phyloP scores from a whole-genome alignment of 2,329 filamentous ascomycete species.

The Xylariaceae sp. region DNA sequence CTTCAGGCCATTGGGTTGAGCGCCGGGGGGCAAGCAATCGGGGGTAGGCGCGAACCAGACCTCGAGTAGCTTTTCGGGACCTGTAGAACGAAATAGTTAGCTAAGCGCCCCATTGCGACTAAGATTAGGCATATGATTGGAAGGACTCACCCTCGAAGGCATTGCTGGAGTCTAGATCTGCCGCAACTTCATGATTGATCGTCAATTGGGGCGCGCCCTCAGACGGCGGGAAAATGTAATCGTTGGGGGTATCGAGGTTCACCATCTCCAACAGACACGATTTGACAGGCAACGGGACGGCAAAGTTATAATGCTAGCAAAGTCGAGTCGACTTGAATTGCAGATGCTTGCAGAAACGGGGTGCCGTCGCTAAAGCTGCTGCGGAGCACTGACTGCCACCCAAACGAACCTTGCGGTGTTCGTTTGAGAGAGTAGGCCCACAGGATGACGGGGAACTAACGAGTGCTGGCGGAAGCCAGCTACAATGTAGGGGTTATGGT shows the following conservation, averaged over 20 bases:
- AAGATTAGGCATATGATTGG: too few relatives aligned
- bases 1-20: slow-evolving; percentile 75
- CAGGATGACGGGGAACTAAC: slow-evolving; percentile 55
- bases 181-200: slow-evolving; percentile 91
- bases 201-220: slow-evolving; percentile 83
- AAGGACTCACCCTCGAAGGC: slow-evolving; percentile 74
- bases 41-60: slow-evolving; percentile 93
- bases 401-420: slow-evolving; percentile 93
- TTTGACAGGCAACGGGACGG: slow-evolving; percentile 17
- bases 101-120: too few relatives aligned
- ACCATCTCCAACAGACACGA: slow-evolving; percentile 63
- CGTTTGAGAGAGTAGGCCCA: slow-evolving; percentile 98
- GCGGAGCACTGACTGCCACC: slow-evolving; percentile 96
- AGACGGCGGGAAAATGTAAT: slow-evolving; percentile 78
- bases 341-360: slow-evolving; percentile 20
- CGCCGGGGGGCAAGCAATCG: slow-evolving; percentile 62
- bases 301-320: slow-evolving; percentile 1
- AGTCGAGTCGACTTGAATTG: slow-evolving; percentile 13
- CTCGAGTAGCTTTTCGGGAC: slow-evolving; percentile 95
- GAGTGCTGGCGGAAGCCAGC: slow-evolving; percentile 84
- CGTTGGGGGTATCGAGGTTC: slow-evolving; percentile 69
- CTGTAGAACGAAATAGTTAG: slow-evolving; percentile 36
- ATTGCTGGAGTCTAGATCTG: slow-evolving; percentile 89
- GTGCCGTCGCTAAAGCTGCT: slow-evolving; percentile 43
- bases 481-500: slow-evolving; percentile 47